Evolutionary conservation across 2,329 filamentous ascomycete genomes (phyloP), one percentile per base, ranked within the genome.

Genomic region (Colletotrichum australisinense): DNA sequence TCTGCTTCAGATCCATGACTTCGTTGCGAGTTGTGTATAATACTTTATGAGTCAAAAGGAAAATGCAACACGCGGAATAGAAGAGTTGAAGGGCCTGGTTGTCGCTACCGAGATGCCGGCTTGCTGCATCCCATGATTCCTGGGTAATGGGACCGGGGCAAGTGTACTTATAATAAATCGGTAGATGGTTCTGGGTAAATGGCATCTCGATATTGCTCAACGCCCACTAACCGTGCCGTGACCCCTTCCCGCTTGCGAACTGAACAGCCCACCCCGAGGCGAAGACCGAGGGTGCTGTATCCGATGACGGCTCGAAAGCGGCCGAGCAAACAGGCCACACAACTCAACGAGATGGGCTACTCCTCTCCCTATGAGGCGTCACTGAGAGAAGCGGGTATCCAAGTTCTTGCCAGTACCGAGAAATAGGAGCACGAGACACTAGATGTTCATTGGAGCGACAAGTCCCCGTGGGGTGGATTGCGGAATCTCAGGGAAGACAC

Each of bases 1-100:
- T 60, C 46, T 73, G 59, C 56, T 70, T 64, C n/a, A 65, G 46
- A 38, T 65, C 35, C 70, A 73, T 72, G 53, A 19, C 14, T 32
- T 53, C 19, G 5, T 5, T 16, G 4, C 30, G 28, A 42, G 16
- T 16, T 35, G 28, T 16, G 38, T 42, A 42, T 42, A 42, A 19
- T 7, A 19, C n/a, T n/a, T n/a, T n/a, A n/a, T 7, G 38, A 42
- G 16, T 19, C 14, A 19, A 8, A 46, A 26, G 12, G 30, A 12
- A 19, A 16, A 58, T 35, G 24, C 5, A 26, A 26, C 22, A n/a
- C n/a, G 30, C 5, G 5, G 30, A 28, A 26, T 24, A 24, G 53
- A 42, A 42, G 16, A 42, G 14, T 8, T 16, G 16, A 19, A 42
- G 38, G 38, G 38, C 38, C 38, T 19, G 38, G 42, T 9, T n/a